Conservation (phyloP, 129 eudicot genomes). For the Lactuca saligna region DNA sequence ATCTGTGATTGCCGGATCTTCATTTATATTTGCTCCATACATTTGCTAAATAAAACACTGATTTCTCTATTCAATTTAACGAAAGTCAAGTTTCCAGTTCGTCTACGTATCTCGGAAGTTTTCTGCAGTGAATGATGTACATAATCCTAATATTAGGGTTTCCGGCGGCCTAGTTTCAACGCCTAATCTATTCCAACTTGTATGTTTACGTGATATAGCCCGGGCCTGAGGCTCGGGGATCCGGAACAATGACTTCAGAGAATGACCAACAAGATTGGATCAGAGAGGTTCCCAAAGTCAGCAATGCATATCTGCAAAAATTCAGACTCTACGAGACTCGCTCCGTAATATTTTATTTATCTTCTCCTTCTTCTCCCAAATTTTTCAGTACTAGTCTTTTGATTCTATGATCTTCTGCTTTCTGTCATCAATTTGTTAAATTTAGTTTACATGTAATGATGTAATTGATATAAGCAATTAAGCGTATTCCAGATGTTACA, state of each 20-base stretch:
- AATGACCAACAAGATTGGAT: constrained; percentile 29
- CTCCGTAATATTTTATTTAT: constrained; percentile 47
- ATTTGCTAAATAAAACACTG: neutral
- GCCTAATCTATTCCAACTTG: constrained; percentile 16
- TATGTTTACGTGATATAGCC: constrained; percentile 38
- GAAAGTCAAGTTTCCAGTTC: neutral
- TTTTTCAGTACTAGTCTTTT: neutral
- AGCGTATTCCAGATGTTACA: neutral
- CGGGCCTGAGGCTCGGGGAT: constrained; percentile 57
- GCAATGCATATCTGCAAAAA: constrained; percentile 54
- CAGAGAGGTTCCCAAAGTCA: constrained; percentile 27
- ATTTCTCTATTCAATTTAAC: neutral
- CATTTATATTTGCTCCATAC: neutral
- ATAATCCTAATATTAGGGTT: constrained; percentile 16
- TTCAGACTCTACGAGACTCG: constrained; percentile 93
- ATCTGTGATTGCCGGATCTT: constrained; percentile 19
- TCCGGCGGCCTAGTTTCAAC: constrained; percentile 27
- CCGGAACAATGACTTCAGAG: constrained; percentile 37
- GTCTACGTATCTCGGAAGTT: neutral
- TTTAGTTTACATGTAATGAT: neutral
- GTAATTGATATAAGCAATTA: no score
- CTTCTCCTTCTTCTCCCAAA: neutral
- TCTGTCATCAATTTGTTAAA: constrained; percentile 15
- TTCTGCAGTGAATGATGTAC: constrained; percentile 15
- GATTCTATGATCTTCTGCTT: constrained; percentile 8